Conservation (phyloP, 345 rosid species). For the Citropsis articulata region DNA sequence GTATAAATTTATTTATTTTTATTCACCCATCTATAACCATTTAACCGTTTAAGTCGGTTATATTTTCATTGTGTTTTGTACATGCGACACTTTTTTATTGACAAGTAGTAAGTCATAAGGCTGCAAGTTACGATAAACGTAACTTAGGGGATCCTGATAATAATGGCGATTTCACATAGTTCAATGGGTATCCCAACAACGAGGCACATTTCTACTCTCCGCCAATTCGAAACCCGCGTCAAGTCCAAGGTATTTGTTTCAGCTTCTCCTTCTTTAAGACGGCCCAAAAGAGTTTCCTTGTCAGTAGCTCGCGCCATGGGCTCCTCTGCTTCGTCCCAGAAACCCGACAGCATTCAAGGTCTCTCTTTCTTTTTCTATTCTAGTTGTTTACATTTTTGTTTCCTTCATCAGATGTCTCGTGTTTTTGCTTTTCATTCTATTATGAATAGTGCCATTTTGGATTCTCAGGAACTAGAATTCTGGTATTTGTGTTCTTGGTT, state of each 20-base stretch:
- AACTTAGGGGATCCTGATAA: too few relatives aligned
- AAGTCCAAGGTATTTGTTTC: constrained; percentile 16
- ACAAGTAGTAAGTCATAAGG: too few relatives aligned
- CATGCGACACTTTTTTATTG: too few relatives aligned
- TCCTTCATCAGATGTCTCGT: not conserved
- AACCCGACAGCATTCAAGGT: constrained; percentile 57
- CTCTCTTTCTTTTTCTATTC: not conserved
- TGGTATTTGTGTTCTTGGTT: not conserved
- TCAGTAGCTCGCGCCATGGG: constrained; percentile 66
- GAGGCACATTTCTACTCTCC: constrained; percentile 13
- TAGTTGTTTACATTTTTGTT: not conserved
- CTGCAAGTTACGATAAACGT: too few relatives aligned
- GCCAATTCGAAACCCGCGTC: constrained; percentile 7
- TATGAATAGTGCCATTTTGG: not conserved
- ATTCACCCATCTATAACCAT: too few relatives aligned
- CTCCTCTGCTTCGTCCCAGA: constrained; percentile 76
- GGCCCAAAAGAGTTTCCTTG: constrained; percentile 21
- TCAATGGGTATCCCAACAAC: constrained; percentile 1
- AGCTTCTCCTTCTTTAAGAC: constrained; percentile 1
- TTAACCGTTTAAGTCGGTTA: too few relatives aligned
- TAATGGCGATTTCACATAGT: constrained; percentile 24
- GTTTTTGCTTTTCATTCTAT: not conserved
- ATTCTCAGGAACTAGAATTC: not conserved
- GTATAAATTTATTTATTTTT: too few relatives aligned
- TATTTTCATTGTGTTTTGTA: too few relatives aligned